Evolutionary conservation across 1,284 basidiomycete genomes (phyloP).

Genomic region (Ceratorhiza oryzae-sativae): DNA sequence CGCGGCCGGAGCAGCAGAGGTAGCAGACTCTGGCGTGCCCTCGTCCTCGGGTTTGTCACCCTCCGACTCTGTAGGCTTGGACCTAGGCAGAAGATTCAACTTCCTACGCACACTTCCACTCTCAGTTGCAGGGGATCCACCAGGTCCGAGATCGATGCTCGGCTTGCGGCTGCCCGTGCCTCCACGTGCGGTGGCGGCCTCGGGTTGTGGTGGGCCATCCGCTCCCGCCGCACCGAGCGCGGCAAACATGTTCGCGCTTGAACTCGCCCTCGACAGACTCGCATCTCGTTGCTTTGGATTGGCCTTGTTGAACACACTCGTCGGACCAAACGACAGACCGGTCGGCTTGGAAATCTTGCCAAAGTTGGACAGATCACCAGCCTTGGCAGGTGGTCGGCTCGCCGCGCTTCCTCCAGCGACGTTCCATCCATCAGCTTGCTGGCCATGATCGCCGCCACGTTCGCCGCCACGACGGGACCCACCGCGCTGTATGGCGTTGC

Average conservation of each 20-base stretch:
- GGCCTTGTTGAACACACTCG: conserved; percentile 78
- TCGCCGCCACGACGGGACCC: conserved; percentile 89
- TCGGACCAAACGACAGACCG: conserved; percentile 74
- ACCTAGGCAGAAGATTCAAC: conserved; percentile 71
- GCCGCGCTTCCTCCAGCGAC: conserved; percentile 65
- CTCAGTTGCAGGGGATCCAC: conserved; percentile 52
- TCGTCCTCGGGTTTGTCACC: conserved; percentile 63
- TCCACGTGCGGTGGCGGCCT: conserved; percentile 49
- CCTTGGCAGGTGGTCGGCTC: conserved; percentile 70
- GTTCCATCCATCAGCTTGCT: conserved; percentile 81
- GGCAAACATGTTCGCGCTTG: conserved; percentile 87
- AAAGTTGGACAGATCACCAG: conserved; percentile 86
- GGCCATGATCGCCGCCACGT: conserved; percentile 53
- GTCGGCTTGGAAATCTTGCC: conserved; percentile 79
- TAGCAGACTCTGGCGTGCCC: conserved; percentile 54
- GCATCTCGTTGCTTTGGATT: conserved; percentile 61
- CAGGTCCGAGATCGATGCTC: conserved; percentile 57
- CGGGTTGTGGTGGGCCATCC: conserved; percentile 56
- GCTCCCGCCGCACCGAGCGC: conserved; percentile 68
- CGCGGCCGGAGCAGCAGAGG: conserved; percentile 48
- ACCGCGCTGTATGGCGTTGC: conserved; percentile 68
- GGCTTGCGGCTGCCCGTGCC: conserved; percentile 60
- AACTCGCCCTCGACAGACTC: conserved; percentile 77
- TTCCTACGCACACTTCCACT: conserved; percentile 71
- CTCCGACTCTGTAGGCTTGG: conserved; percentile 57